Conservation (phyloP, 2,329 filamentous ascomycete species). For the Diaporthe aspalathi region DNA sequence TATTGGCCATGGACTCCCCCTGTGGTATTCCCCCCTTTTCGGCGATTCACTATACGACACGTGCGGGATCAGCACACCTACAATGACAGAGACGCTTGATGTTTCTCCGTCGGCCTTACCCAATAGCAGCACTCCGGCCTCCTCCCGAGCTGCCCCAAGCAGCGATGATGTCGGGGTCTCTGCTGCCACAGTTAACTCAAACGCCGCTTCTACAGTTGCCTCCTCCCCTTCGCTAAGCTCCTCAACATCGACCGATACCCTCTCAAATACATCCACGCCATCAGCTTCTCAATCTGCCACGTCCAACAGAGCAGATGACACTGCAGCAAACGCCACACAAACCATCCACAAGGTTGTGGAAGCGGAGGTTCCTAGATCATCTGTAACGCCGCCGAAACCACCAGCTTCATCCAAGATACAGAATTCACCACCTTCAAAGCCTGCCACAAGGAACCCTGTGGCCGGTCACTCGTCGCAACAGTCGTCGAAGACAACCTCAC, state of each 20-base stretch:
- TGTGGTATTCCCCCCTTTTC: conserved; percentile 44
- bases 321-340: conserved; percentile 15
- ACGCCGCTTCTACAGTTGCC: conserved; percentile 27
- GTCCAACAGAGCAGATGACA: conserved; percentile 10
- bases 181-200: not conserved
- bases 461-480: conserved; percentile 17
- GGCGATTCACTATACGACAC: conserved; percentile 39
- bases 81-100: conserved; percentile 42
- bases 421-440: conserved; percentile 15
- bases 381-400: conserved; percentile 26
- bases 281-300: not conserved
- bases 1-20: conserved; percentile 43
- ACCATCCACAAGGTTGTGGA: conserved; percentile 5
- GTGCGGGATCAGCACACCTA: conserved; percentile 45
- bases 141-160: conserved; percentile 3
- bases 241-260: not conserved
- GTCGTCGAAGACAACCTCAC: conserved; percentile 10
- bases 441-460: conserved; percentile 11
- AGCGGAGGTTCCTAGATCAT: conserved; percentile 14
- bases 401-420: conserved; percentile 22
- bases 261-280: not conserved
- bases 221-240: not conserved
- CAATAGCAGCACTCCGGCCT: conserved; percentile 4
- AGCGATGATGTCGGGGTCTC: not conserved
- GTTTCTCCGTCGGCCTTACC: conserved; percentile 37